Evolutionary conservation across 345 rosid species (phyloP).

Genomic region (Orychophragmus violaceus): DNA sequence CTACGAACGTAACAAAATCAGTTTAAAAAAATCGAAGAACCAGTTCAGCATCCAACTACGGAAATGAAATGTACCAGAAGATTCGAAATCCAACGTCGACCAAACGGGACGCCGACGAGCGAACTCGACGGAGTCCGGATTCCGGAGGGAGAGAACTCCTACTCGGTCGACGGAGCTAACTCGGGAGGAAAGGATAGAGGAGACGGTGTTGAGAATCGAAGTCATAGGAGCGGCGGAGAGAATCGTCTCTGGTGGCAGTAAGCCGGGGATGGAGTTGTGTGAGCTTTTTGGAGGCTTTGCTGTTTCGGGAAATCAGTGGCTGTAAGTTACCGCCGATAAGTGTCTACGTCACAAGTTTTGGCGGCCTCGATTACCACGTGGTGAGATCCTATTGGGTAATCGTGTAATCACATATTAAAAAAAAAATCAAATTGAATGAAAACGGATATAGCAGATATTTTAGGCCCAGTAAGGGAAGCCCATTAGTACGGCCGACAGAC

Average conservation of each 20-base stretch:
- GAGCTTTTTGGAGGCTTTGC: conserved; percentile 1
- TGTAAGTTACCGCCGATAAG: conserved; percentile 23
- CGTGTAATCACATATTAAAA: too few species aligned
- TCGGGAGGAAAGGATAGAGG: conserved; percentile 36
- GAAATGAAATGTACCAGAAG: conserved; percentile 1
- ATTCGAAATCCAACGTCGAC: background rate
- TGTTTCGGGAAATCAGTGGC: conserved; percentile 21
- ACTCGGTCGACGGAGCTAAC: conserved; percentile 27
- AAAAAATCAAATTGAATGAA: background rate
- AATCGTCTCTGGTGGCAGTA: background rate
- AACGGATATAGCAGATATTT: background rate
- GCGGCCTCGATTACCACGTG: conserved; percentile 23
- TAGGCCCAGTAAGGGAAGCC: conserved; percentile 10
- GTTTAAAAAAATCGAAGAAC: background rate
- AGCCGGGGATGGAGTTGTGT: conserved; percentile 13
- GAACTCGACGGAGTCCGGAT: conserved; percentile 42
- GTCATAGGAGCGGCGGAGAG: conserved; percentile 45
- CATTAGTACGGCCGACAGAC: background rate
- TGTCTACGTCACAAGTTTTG: conserved; percentile 17
- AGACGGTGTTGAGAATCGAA: conserved; percentile 45
- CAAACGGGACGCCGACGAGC: conserved; percentile 24
- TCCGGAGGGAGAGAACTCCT: conserved; percentile 28
- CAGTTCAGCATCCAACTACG: background rate
- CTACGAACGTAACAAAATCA: conserved; percentile 34
- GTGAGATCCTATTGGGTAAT: background rate